phyloP scores from a whole-genome alignment of 2,329 filamentous ascomycete genomes.

The Calonectria ilicicola region DNA sequence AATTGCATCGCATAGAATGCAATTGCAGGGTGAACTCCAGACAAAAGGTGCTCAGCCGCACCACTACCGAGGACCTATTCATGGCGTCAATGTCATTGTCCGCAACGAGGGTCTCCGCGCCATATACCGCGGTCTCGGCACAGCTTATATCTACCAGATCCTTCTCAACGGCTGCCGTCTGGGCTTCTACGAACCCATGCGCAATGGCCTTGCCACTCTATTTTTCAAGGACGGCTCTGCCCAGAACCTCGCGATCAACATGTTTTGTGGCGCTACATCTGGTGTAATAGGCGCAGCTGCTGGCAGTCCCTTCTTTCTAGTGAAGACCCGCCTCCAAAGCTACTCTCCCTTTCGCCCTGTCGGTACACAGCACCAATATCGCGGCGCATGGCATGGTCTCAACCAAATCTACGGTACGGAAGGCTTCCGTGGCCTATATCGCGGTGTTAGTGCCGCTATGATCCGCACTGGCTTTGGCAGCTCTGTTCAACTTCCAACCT shows the following conservation, averaged over 20 bases:
- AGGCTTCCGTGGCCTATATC: constrained; percentile 85
- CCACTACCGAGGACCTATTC: constrained; percentile 90
- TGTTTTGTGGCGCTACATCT: constrained; percentile 89
- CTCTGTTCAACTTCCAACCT: constrained; percentile 95
- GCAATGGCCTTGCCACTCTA: constrained; percentile 75
- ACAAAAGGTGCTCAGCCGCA: constrained; percentile 85
- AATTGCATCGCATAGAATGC: constrained; percentile 70
- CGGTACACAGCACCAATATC: constrained; percentile 95
- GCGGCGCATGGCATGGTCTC: constrained; percentile 86
- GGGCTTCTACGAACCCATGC: constrained; percentile 97
- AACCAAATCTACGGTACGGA: constrained; percentile 82
- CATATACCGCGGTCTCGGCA: constrained; percentile 89
- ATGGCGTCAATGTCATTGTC: constrained; percentile 90
- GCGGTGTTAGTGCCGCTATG: constrained; percentile 93
- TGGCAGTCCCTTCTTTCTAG: constrained; percentile 95
- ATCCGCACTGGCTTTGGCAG: constrained; percentile 95
- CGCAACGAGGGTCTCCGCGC: constrained; percentile 89
- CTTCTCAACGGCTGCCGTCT: constrained; percentile 96
- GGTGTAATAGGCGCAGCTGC: constrained; percentile 93
- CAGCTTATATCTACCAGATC: constrained; percentile 96
- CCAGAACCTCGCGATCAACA: constrained; percentile 91
- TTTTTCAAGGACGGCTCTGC: constrained; percentile 79
- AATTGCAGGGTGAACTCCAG: constrained; percentile 95
- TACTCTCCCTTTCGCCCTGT: constrained; percentile 93
- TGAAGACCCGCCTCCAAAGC: constrained; percentile 96